Evolutionary conservation across 805 yeast genomes (phyloP).

Genomic region (Suhomyces sp.): DNA sequence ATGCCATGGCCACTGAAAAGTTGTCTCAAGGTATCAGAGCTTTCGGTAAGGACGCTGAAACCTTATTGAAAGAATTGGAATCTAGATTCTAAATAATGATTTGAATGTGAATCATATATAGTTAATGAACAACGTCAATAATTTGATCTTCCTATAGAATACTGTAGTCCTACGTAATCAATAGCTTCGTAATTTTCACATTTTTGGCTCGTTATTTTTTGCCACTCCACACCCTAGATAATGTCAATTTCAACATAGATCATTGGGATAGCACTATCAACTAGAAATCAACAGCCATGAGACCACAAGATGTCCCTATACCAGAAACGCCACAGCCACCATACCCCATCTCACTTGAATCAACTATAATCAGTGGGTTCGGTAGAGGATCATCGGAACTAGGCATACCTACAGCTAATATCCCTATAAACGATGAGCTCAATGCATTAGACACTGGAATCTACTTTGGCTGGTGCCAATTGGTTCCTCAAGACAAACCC

Average conservation of each 20-base stretch:
- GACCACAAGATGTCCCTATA: conserved; percentile 25
- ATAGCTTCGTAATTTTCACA: neutral
- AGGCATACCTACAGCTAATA: conserved; percentile 94
- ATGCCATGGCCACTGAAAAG: conserved; percentile 98
- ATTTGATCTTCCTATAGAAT: neutral
- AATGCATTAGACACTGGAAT: conserved; percentile 67
- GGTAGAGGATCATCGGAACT: conserved; percentile 94
- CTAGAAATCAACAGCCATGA: neutral
- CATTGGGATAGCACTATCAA: neutral
- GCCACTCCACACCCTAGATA: neutral
- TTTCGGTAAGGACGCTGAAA: conserved; percentile 89
- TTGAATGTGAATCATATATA: neutral
- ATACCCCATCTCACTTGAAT: conserved; percentile 40
- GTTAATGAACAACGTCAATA: neutral
- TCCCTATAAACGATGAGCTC: conserved; percentile 54
- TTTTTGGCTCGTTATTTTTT: neutral
- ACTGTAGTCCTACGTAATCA: neutral
- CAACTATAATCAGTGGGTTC: conserved; percentile 72
- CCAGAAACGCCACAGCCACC: conserved; percentile 49
- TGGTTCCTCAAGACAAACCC: conserved; percentile 13
- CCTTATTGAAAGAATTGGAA: conserved; percentile 67
- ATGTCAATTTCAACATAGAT: neutral
- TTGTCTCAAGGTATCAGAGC: conserved; percentile 96
- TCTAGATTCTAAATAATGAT: conserved; percentile 42
- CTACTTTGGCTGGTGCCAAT: conserved; percentile 76